phyloP scores from a whole-genome alignment of 805 yeast genomes.

The Candida hungchunana region DNA sequence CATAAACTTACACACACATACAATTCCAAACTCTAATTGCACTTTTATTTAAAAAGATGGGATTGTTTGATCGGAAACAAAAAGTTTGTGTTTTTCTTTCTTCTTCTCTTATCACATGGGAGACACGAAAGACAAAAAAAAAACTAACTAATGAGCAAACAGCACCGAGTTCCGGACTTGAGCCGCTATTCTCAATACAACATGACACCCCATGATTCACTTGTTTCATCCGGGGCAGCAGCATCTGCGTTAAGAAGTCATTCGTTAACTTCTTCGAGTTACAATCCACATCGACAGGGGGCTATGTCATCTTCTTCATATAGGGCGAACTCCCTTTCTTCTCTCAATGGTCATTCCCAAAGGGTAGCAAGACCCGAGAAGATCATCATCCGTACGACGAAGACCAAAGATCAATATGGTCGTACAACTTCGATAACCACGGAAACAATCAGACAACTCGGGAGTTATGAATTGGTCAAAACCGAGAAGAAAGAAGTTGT shows the following conservation, averaged over 20 bases:
- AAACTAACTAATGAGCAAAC: no score
- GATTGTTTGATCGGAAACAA: no score
- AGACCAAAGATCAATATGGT: constrained; percentile 45
- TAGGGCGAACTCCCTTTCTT: constrained; percentile 15
- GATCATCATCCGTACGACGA: constrained; percentile 45
- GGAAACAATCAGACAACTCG: constrained; percentile 45
- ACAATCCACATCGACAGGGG: constrained; percentile 6
- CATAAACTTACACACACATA: no score
- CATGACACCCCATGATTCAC: constrained; percentile 12
- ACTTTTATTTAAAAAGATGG: no score
- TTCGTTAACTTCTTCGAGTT: constrained; percentile 20
- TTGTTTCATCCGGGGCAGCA: constrained; percentile 24
- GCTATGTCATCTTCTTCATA: constrained; percentile 7
- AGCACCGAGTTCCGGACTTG: constrained; percentile 32
- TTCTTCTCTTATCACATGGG: no score
- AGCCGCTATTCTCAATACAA: constrained; percentile 34
- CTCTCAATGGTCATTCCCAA: constrained; percentile 2
- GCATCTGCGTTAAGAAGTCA: constrained; percentile 20
- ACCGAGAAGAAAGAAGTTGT: constrained; percentile 37
- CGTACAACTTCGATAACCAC: constrained; percentile 53
- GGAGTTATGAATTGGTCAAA: constrained; percentile 44
- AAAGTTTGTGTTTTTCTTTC: no score
- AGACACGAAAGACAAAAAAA: no score
- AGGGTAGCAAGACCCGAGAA: constrained; percentile 11
- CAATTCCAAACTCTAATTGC: no score